phyloP scores from a whole-genome alignment of 129 eudicot species.

The Helianthus annuus region HanXRQr2.0-SUNRISE NC_035435.2:175724068-175724567 shows the following conservation, averaged over 20 bases:
- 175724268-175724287: not conserved
- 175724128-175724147: not conserved
- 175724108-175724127: slow-evolving; percentile 18
- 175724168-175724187: slow-evolving; percentile 9
- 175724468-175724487: not conserved
- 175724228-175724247: slow-evolving; percentile 8
- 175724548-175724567: not conserved
- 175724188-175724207: not conserved
- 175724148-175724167: slow-evolving; percentile 4
- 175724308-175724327: not conserved
- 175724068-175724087: slow-evolving; percentile 6
- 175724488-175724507: slow-evolving; percentile 29
- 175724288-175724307: not conserved
- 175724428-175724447: not conserved
- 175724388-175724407: not conserved
- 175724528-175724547: not conserved
- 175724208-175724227: slow-evolving; percentile 8
- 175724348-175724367: not conserved
- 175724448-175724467: not conserved
- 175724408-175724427: not conserved
- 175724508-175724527: not conserved
- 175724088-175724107: slow-evolving; percentile 8
- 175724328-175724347: too few species aligned
- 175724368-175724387: not conserved
- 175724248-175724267: slow-evolving; percentile 7